Percentiles rank a stretch among this genome's conserved stretches.
These are phyloP conservation scores for Bothriochloa decipiens DNA, from an alignment of 176 grass and related monocot genomes.

Conservation along the genomic window DNA sequence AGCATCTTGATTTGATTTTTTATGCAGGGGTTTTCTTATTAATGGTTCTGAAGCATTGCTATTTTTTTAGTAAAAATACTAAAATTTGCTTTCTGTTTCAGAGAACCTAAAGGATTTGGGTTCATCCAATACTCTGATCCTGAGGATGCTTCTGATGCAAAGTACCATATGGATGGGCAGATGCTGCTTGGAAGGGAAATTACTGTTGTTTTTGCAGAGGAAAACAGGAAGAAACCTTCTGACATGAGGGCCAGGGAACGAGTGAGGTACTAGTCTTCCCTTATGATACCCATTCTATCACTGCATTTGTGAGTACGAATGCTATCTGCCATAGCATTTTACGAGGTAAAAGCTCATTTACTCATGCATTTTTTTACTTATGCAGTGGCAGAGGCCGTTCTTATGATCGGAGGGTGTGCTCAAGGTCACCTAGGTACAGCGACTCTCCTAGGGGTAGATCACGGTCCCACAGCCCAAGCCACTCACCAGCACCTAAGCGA, in stretches of 20 bases:
- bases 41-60: conserved; percentile 3
- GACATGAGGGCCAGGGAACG: conserved; percentile 76
- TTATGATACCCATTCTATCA: not conserved
- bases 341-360: not conserved
- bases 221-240: conserved; percentile 84
- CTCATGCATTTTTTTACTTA: not conserved
- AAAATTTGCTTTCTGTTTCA: conserved; percentile 41
- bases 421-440: conserved; percentile 46
- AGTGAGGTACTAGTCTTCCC: conserved; percentile 44
- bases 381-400: conserved; percentile 33
- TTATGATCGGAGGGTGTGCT: conserved; percentile 38
- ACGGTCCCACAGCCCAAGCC: conserved; percentile 47
- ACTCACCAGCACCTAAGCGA: conserved; percentile 59
- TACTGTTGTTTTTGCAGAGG: conserved; percentile 90
- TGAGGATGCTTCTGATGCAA: conserved; percentile 86
- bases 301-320: not conserved
- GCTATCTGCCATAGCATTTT: not conserved
- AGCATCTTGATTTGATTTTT: conserved; percentile 3
- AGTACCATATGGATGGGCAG: conserved; percentile 90
- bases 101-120: conserved; percentile 84
- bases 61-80: not conserved
- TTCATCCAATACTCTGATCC: conserved; percentile 87
- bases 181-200: conserved; percentile 79
- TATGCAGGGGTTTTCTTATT: not conserved
- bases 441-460: conserved; percentile 51